Percentiles rank a stretch among this genome's conserved stretches.
phyloP scores from a whole-genome alignment of 257 asterid genomes.

The Penstemon barbatus region DNA sequence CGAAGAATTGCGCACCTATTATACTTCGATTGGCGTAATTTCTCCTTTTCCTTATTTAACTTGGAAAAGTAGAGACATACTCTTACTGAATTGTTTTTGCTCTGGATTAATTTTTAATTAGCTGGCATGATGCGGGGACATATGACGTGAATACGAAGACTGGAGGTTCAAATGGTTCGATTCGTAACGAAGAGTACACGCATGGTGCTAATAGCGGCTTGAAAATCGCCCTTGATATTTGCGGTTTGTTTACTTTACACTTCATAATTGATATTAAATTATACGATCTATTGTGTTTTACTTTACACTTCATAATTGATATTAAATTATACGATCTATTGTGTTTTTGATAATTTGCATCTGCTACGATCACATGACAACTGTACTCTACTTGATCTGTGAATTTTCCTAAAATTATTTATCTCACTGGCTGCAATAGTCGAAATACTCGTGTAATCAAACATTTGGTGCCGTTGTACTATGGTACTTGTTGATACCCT shows the following conservation, averaged over 20 bases:
- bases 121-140: conserved; percentile 99
- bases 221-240: conserved; percentile 80
- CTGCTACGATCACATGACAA: too few species aligned
- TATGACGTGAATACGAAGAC: conserved; percentile 78
- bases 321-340: too few species aligned
- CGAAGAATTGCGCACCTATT: conserved; percentile 57
- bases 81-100: too few species aligned
- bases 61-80: too few species aligned
- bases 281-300: too few species aligned
- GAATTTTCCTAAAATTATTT: too few species aligned
- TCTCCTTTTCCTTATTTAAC: too few species aligned
- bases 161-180: conserved; percentile 94
- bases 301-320: background rate
- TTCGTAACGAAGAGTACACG: conserved; percentile 76
- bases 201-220: conserved; percentile 82
- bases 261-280: background rate
- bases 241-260: conserved; percentile 49
- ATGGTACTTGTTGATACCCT: conserved; percentile 1
- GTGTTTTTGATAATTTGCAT: too few species aligned
- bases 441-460: too few species aligned
- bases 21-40: conserved; percentile 66
- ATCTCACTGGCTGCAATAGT: too few species aligned
- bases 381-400: too few species aligned
- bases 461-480: background rate
- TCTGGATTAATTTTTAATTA: conserved; percentile 22